Evolutionary conservation across 106 monocot genomes (phyloP).

Genomic region (Dioscorea zingiberensis): DNA sequence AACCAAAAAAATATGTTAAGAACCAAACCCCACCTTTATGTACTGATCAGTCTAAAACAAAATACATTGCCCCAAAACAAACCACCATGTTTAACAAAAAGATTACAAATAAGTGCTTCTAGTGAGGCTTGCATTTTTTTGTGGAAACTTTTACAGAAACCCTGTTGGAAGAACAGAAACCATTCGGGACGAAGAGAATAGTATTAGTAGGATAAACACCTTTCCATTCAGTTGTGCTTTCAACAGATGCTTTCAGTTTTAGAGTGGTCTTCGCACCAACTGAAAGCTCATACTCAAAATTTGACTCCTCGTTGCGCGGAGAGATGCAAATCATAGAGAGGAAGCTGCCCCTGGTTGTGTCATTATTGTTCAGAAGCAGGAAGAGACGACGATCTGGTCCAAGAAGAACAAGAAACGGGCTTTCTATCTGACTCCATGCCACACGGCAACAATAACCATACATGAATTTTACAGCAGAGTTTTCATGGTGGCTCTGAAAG

Average conservation of each 20-base stretch:
- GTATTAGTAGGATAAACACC: constrained; percentile 16
- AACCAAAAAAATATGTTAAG: too few species aligned
- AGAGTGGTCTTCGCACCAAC: constrained; percentile 12
- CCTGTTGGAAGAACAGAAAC: too few species aligned
- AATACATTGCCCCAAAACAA: too few species aligned
- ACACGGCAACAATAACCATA: constrained; percentile 21
- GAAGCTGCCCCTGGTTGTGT: constrained; percentile 10
- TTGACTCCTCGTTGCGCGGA: not conserved
- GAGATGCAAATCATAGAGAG: constrained; percentile 33
- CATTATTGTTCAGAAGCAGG: constrained; percentile 32
- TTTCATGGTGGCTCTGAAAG: constrained; percentile 21
- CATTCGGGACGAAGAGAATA: constrained; percentile 50
- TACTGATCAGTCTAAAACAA: too few species aligned
- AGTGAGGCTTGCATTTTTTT: too few species aligned
- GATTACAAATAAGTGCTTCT: too few species aligned
- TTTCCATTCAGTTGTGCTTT: constrained; percentile 25
- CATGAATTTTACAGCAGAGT: constrained; percentile 8
- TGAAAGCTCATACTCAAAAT: constrained; percentile 36
- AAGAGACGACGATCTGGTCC: constrained; percentile 35
- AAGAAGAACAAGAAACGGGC: too few species aligned
- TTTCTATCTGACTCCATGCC: too few species aligned
- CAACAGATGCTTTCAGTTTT: constrained; percentile 21
- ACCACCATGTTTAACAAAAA: too few species aligned
- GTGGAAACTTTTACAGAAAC: not conserved
- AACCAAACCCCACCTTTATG: too few species aligned